Percentiles rank a stretch among this genome's conserved stretches.
Conservation (phyloP, 805 yeast species). For the Kregervanrija delftensis region DNA sequence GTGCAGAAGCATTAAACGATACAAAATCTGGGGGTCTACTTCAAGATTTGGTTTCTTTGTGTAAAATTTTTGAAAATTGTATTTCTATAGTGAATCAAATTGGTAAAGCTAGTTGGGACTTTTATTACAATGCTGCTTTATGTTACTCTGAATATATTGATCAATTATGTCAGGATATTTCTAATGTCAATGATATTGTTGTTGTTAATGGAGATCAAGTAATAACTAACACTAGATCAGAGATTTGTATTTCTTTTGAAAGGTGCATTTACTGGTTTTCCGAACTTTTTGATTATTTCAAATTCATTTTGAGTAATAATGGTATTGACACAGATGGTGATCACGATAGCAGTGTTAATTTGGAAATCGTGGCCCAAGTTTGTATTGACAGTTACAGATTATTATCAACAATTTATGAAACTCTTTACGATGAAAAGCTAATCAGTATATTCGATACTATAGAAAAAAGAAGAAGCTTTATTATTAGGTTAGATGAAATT, state of each 20-base stretch:
- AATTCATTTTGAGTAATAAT: background rate
- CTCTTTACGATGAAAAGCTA: slow-evolving; percentile 9
- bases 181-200: slow-evolving; percentile 1
- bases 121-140: slow-evolving; percentile 39
- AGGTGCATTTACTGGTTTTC: slow-evolving; percentile 11
- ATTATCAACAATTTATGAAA: slow-evolving; percentile 22
- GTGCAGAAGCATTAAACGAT: slow-evolving; percentile 25
- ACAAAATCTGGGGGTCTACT: slow-evolving; percentile 27
- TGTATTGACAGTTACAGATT: slow-evolving; percentile 22
- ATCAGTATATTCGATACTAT: background rate
- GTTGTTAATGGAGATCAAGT: background rate
- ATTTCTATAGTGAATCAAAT: slow-evolving; percentile 18
- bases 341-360: background rate
- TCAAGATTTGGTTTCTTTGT: slow-evolving; percentile 30
- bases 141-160: slow-evolving; percentile 44
- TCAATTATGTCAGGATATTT: slow-evolving; percentile 8
- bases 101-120: slow-evolving; percentile 30
- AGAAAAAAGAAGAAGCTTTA: slow-evolving; percentile 1
- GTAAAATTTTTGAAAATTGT: slow-evolving; percentile 34
- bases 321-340: background rate
- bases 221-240: no score
- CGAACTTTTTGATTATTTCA: slow-evolving; percentile 6
- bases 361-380: slow-evolving; percentile 17
- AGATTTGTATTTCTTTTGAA: slow-evolving; percentile 11
- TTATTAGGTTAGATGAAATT: slow-evolving; percentile 14